These are phyloP conservation scores for Penicillium parvum DNA, from an alignment of 495 filamentous ascomycete genomes.

Conservation along the genomic window DNA sequence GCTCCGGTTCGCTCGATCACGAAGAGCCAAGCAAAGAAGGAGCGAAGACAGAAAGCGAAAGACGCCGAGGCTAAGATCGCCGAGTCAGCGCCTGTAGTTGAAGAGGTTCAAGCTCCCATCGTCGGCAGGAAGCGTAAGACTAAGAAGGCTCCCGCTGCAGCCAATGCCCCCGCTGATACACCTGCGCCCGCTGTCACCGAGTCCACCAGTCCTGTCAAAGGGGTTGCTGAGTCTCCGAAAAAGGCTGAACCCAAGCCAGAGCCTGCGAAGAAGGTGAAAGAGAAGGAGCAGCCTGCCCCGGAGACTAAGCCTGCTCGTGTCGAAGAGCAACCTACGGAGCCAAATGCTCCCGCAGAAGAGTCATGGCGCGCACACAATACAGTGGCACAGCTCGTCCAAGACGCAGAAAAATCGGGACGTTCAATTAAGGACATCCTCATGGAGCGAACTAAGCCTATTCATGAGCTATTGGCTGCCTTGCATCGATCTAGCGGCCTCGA, in stretches of 20 bases:
- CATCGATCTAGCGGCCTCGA: slow-evolving; percentile 46
- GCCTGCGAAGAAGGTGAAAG: slow-evolving; percentile 31
- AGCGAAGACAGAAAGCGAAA: slow-evolving; percentile 61
- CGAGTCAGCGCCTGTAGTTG: slow-evolving; percentile 47
- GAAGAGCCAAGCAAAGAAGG: slow-evolving; percentile 88
- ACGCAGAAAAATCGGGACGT: slow-evolving; percentile 32
- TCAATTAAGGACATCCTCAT: slow-evolving; percentile 38
- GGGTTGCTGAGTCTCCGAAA: slow-evolving; percentile 18
- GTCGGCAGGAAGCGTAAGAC: slow-evolving; percentile 87
- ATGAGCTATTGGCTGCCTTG: slow-evolving; percentile 45
- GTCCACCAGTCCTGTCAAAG: slow-evolving; percentile 32
- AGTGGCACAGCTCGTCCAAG: slow-evolving; percentile 37
- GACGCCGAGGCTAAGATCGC: slow-evolving; percentile 59
- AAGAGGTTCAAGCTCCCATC: slow-evolving; percentile 76
- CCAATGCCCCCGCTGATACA: slow-evolving; percentile 37
- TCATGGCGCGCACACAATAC: slow-evolving; percentile 43
- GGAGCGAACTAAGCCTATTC: slow-evolving; percentile 38
- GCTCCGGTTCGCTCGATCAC: slow-evolving; percentile 75
- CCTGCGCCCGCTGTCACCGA: slow-evolving; percentile 30
- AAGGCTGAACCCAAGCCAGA: slow-evolving; percentile 28
- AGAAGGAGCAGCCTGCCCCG: slow-evolving; percentile 35
- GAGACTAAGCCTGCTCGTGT: slow-evolving; percentile 24
- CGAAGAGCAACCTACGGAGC: slow-evolving; percentile 29
- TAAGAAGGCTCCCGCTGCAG: slow-evolving; percentile 58
- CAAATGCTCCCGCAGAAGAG: slow-evolving; percentile 26